Conservation (phyloP, 805 yeast genomes). For the Yamadazyma sp. region DNA sequence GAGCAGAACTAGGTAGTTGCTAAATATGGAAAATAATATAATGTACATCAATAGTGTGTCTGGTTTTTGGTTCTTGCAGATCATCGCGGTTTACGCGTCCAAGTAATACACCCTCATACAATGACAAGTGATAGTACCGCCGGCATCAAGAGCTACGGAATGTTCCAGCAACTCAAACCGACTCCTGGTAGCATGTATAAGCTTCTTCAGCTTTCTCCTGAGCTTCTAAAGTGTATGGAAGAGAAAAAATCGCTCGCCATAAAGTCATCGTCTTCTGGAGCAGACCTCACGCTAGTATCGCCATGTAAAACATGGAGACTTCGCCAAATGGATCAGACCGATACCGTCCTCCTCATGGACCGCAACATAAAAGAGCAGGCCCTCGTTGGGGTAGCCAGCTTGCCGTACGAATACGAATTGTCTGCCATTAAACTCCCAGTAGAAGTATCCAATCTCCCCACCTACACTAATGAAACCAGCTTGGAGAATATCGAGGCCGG, state of each 20-base stretch:
- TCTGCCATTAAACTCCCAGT: background rate
- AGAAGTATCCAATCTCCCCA: slow-evolving; percentile 4
- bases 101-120: too few species aligned
- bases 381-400: slow-evolving; percentile 27
- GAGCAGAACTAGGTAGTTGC: slow-evolving; percentile 53
- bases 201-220: slow-evolving; percentile 54
- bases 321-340: slow-evolving; percentile 83
- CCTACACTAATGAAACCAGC: slow-evolving; percentile 1
- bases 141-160: too few species aligned
- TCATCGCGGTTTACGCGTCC: slow-evolving; percentile 4
- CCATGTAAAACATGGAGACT: slow-evolving; percentile 57
- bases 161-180: slow-evolving; percentile 1
- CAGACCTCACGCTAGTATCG: slow-evolving; percentile 60
- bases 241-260: slow-evolving; percentile 27
- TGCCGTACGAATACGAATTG: slow-evolving; percentile 38
- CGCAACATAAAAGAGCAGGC: slow-evolving; percentile 5
- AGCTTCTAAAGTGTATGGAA: slow-evolving; percentile 40
- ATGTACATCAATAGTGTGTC: too few species aligned
- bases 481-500: background rate
- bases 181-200: slow-evolving; percentile 31
- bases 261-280: slow-evolving; percentile 32
- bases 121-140: background rate
- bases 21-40: too few species aligned
- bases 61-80: too few species aligned
- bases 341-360: slow-evolving; percentile 59